Evolutionary conservation across 2,329 filamentous ascomycete species (phyloP).

Genomic region (Fusarium sp.): DNA sequence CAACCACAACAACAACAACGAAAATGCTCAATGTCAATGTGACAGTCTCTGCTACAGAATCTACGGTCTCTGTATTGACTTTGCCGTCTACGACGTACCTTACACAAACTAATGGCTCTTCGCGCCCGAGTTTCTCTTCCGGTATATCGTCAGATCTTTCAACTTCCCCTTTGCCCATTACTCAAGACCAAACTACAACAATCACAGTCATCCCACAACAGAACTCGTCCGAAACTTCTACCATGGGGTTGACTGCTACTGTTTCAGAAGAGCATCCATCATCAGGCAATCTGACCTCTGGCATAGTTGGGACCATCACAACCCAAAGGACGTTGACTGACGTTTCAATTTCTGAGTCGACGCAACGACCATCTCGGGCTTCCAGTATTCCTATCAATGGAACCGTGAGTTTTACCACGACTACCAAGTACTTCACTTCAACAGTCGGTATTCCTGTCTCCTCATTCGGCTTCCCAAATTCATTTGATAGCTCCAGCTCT

Average conservation of each 20-base stretch:
- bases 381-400: neutral
- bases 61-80: neutral
- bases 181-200: neutral
- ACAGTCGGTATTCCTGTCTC: neutral
- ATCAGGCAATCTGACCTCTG: neutral
- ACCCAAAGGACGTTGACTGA: neutral
- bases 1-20: constrained; percentile 28
- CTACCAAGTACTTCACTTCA: constrained; percentile 8
- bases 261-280: neutral
- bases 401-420: constrained; percentile 6
- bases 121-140: neutral
- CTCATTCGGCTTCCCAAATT: neutral
- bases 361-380: neutral
- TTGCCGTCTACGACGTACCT: neutral
- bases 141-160: neutral
- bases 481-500: neutral
- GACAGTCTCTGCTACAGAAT: neutral
- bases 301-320: neutral
- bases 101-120: neutral
- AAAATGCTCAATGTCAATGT: constrained; percentile 24
- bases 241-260: neutral
- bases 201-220: constrained; percentile 6
- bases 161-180: neutral
- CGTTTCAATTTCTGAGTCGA: neutral
- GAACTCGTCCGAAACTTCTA: constrained; percentile 7